Percentiles rank a stretch among this genome's conserved stretches.
These are phyloP conservation scores for Barbarea vulgaris DNA, from an alignment of 345 rosid genomes.

Conservation along the genomic window DNA sequence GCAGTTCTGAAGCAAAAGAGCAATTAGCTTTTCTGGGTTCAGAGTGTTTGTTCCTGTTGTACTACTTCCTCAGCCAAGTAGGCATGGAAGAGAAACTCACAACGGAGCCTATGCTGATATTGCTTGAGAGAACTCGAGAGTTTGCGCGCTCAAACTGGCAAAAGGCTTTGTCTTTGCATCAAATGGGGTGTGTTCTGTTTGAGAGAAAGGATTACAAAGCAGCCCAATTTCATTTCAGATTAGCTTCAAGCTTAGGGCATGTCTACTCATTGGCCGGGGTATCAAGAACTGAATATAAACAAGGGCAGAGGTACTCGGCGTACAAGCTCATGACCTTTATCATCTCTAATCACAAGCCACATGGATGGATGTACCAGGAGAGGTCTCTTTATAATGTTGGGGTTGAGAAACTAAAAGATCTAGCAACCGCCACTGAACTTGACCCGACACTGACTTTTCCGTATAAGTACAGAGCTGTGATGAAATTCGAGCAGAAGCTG, in stretches of 20 bases:
- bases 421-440: constrained; percentile 70
- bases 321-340: constrained; percentile 65
- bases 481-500: constrained; percentile 59
- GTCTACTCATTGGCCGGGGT: constrained; percentile 81
- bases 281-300: constrained; percentile 76
- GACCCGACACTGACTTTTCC: constrained; percentile 85
- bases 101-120: constrained; percentile 49
- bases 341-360: constrained; percentile 59
- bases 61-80: constrained; percentile 82
- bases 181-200: constrained; percentile 72
- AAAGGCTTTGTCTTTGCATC: constrained; percentile 76
- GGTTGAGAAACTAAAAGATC: constrained; percentile 61
- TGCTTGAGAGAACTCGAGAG: constrained; percentile 69
- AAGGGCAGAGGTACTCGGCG: constrained; percentile 71
- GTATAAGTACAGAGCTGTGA: constrained; percentile 76
- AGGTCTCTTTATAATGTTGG: constrained; percentile 69
- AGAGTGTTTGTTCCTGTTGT: constrained; percentile 69
- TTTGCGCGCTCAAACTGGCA: constrained; percentile 73
- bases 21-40: constrained; percentile 57
- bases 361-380: constrained; percentile 99
- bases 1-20: constrained; percentile 61
- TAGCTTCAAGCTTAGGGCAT: constrained; percentile 75
- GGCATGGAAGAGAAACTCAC: constrained; percentile 65
- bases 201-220: constrained; percentile 62
- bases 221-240: constrained; percentile 64